A percentile compares a stretch with the other conserved stretches of the same genome.
Evolutionary conservation across 2,329 filamentous ascomycete species (phyloP).

Genomic region (Cytospora schulzeri): DNA sequence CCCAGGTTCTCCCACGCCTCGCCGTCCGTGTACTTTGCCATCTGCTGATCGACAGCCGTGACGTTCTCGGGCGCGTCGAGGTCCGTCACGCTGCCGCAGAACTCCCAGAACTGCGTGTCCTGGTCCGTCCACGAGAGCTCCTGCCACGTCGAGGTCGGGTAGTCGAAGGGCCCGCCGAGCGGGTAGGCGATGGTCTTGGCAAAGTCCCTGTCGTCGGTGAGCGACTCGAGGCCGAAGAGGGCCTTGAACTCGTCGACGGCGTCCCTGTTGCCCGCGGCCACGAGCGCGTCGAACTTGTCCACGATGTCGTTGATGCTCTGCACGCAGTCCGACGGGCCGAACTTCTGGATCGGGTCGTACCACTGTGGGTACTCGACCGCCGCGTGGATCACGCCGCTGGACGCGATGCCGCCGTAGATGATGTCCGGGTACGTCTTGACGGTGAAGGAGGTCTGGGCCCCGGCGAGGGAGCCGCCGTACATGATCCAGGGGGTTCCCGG

Average conservation of each 20-base stretch:
- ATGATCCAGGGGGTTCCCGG: conserved; percentile 40
- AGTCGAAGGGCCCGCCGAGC: conserved; percentile 49
- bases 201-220: conserved; percentile 50
- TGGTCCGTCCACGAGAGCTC: conserved; percentile 53
- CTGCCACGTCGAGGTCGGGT: conserved; percentile 55
- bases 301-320: conserved; percentile 51
- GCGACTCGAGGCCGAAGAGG: conserved; percentile 48
- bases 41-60: conserved; percentile 46
- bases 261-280: conserved; percentile 43
- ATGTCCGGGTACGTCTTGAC: conserved; percentile 48
- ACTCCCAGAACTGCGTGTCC: conserved; percentile 51
- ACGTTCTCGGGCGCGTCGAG: conserved; percentile 45
- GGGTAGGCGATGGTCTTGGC: conserved; percentile 51
- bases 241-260: conserved; percentile 49
- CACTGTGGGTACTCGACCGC: conserved; percentile 49
- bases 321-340: conserved; percentile 51
- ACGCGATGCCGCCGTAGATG: conserved; percentile 51
- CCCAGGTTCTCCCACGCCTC: conserved; percentile 53
- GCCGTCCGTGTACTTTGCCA: conserved; percentile 52
- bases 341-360: conserved; percentile 53
- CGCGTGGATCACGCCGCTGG: conserved; percentile 46
- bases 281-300: conserved; percentile 51
- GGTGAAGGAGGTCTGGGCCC: conserved; percentile 38
- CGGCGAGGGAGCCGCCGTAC: conserved; percentile 26
- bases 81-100: conserved; percentile 55